A percentile compares a stretch with the other conserved stretches of the same genome.
Evolutionary conservation across 2,329 filamentous ascomycete species (phyloP).

Genomic region (Venturiaceae sp.): DNA sequence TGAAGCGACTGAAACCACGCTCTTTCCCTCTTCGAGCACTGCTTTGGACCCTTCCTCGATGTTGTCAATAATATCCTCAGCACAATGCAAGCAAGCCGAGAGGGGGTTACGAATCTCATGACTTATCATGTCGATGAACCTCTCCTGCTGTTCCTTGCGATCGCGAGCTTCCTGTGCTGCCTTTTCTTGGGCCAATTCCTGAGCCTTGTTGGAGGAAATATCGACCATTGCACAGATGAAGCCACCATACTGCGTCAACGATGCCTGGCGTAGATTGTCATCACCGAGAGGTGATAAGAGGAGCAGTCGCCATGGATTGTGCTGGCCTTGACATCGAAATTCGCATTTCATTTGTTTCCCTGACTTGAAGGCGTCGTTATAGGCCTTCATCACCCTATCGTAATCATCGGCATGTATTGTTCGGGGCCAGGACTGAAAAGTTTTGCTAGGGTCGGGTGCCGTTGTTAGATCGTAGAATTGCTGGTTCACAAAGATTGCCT

Average conservation of each 20-base stretch:
- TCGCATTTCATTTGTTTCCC: conserved; percentile 30
- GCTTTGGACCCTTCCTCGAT: conserved; percentile 18
- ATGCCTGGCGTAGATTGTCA: conserved; percentile 21
- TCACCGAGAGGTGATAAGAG: conserved; percentile 31
- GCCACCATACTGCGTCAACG: conserved; percentile 25
- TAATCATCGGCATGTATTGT: conserved; percentile 35
- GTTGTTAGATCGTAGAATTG: conserved; percentile 36
- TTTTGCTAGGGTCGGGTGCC: conserved; percentile 25
- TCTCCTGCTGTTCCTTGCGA: conserved; percentile 27
- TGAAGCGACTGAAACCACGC: conserved; percentile 12
- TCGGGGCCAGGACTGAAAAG: conserved; percentile 35
- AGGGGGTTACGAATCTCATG: conserved; percentile 36
- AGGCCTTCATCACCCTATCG: conserved; percentile 33
- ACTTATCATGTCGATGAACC: conserved; percentile 24
- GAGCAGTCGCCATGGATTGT: conserved; percentile 30
- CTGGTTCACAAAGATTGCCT: conserved; percentile 36
- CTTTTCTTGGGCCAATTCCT: conserved; percentile 18
- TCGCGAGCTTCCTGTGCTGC: conserved; percentile 26
- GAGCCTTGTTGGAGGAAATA: conserved; percentile 33
- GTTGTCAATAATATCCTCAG: conserved; percentile 29
- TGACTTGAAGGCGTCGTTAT: conserved; percentile 29
- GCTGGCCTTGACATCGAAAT: conserved; percentile 27
- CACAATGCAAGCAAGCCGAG: conserved; percentile 33
- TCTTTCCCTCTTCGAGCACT: neutral
- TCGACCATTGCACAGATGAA: conserved; percentile 37